Base-by-base conservation (phyloP, 805 yeast genomes). In the Spathaspora arborariae region DNA sequence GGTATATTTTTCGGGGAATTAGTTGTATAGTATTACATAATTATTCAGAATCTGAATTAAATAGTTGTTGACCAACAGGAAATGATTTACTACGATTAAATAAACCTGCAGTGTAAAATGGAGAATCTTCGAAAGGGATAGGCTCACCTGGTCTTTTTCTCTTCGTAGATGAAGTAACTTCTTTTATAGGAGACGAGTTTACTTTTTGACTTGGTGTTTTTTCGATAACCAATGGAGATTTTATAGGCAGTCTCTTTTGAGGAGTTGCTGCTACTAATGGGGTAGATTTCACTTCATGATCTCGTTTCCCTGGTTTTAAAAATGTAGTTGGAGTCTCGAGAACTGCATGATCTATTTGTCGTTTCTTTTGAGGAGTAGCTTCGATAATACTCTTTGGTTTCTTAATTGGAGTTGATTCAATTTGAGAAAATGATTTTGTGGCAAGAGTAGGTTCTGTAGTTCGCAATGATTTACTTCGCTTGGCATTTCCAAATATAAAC, bases 1-100 rank as follows among this genome's bases (percentile, higher is more conserved):
- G 90, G 90, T 5, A 76, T 88, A 9, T 86, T 85, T 60, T 84
- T 86, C 59, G 96, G 92, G 7, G 91, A 84, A 55, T 40, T 63
- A 4, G 53, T 52, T 46, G 53, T 56, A 39, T 63, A 52, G 48
- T 15, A 37, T 16, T 9, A n/a, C 5, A 37, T 19, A 7, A 7
- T 37, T 37, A 37, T 18, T 37, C 39, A 37, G 21, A 19, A 20
- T 37, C 16, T 39, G 27, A 20, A 13, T 30, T 20, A 4, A 37
- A 37, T 19, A 37, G 39, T 20, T 37, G 39, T 20, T 20, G 39
- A 19, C 22, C 38, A 19, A 19, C 24, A 6, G 24, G 24, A 20
- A 18, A 13, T 5, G 7, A 7, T n/a, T 18, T 22, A 11, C 18
- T 6, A 11, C 21, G 22, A 11, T 26, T 16, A 26, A 22, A 40